Evolutionary conservation across 176 grass and related monocot species (phyloP), one percentile per base, ranked within the genome.

Genomic region (Juncus inflexus): DNA sequence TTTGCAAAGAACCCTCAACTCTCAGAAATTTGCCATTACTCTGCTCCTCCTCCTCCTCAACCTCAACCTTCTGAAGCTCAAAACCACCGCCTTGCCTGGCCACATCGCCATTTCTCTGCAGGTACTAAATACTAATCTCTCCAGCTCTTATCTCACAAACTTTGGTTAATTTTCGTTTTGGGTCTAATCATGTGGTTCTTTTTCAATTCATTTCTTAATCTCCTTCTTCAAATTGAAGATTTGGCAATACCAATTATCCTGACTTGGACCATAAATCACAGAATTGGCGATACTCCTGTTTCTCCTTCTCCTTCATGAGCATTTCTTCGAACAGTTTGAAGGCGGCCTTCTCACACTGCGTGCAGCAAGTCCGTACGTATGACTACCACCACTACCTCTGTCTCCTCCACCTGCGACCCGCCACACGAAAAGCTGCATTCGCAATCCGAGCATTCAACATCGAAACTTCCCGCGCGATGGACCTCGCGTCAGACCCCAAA

Each of bases 311-410:
- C 10, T 13, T 13, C 54, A 13, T 57, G 54, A 57, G 10, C 54
- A 57, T 13, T 57, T 57, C 12, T 57, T 12, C 14, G 1, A 13
- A 12, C 14, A 57, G 54, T 61, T 59, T 91, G 39, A 78, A 79
- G 59, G 61, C 77, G 0, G 82, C 92, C 14, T 82, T 97, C 64
- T 97, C 85, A 0, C 81, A 89, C 72, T 89, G 92, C 6, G 85
- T 89, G 3, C 83, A 90, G 60, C 92, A 89, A 74, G 92, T 97
- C 3, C 82, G 74, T 9, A 82, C 43, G 55, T 97, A 91, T 77
- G 92, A 97, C 64, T 97, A 91, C 55, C 92, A 97, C 64, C 80
- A 91, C 52, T 91, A 91, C 52, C 80, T 97, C 38, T 91, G 92
- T 60, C 87, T 97, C 41, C 92, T 97, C 60, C 92, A 97, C 60